Percentiles rank a stretch among this genome's conserved stretches.
Conservation (phyloP, 208 protist genomes). For the Borovskyia barvae region DNA sequence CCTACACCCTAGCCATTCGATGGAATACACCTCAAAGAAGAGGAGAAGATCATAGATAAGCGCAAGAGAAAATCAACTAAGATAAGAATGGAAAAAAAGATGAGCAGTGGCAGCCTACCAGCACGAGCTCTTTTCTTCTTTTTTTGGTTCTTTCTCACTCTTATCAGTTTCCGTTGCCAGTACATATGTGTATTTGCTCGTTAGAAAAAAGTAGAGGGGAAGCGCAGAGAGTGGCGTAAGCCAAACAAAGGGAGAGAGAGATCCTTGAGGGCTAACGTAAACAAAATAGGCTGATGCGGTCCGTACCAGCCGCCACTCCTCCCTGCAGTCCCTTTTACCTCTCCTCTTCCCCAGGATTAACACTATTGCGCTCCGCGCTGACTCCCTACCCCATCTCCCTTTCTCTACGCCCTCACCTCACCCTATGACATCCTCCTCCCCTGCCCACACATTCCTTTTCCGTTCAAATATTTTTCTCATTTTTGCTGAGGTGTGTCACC, state of each 20-base stretch:
- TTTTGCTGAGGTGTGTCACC: background rate
- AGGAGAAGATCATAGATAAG: background rate
- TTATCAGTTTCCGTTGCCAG: no score
- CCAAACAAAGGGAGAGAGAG: background rate
- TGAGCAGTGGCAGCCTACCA: no score
- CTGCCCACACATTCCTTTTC: no score
- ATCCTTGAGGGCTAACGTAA: background rate
- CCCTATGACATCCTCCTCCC: background rate
- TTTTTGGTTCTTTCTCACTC: no score
- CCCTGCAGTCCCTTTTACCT: no score
- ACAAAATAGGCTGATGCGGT: no score
- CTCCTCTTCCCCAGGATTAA: no score
- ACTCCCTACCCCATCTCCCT: no score
- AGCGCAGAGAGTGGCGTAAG: background rate
- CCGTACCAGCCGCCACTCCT: no score
- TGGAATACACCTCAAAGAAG: background rate
- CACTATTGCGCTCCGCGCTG: no score
- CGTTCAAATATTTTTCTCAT: background rate
- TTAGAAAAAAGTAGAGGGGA: background rate
- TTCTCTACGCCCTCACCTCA: constrained; percentile 1
- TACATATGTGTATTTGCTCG: background rate
- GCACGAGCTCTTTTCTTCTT: no score
- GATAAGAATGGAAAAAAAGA: background rate
- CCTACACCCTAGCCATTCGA: no score
- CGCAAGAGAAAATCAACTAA: background rate